Percentiles rank a stretch among this genome's conserved stretches.
Conservation (phyloP, 2,329 filamentous ascomycete species). For the Colletotrichum nymphaeae region DNA sequence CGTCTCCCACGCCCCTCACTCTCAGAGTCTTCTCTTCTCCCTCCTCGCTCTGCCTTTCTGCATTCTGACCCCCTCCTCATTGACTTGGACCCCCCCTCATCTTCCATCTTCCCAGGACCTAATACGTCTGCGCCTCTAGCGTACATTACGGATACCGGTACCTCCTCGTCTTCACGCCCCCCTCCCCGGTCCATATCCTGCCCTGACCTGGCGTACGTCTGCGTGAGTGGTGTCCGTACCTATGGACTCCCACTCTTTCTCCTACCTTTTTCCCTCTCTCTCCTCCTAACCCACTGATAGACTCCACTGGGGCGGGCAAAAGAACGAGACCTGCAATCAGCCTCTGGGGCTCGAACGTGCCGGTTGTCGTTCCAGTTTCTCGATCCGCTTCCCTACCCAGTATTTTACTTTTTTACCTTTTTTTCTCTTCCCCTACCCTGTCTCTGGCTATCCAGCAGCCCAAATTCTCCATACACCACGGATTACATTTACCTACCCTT, state of each 20-base stretch:
- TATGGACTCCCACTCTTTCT: slow-evolving; percentile 10
- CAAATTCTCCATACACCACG: background rate
- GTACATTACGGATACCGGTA: background rate
- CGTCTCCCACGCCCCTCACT: slow-evolving; percentile 31
- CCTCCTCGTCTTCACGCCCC: background rate
- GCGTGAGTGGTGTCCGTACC: background rate
- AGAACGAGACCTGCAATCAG: slow-evolving; percentile 34
- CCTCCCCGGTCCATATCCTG: slow-evolving; percentile 27
- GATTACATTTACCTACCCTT: slow-evolving; percentile 17
- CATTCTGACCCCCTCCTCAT: slow-evolving; percentile 13
- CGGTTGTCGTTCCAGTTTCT: slow-evolving; percentile 33
- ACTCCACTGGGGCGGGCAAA: slow-evolving; percentile 24
- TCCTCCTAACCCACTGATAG: slow-evolving; percentile 23
- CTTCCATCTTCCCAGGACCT: background rate
- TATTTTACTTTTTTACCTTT: slow-evolving; percentile 32
- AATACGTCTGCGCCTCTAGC: background rate
- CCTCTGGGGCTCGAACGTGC: slow-evolving; percentile 33
- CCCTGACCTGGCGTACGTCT: slow-evolving; percentile 9
- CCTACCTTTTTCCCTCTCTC: slow-evolving; percentile 16
- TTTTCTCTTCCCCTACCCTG: slow-evolving; percentile 14
- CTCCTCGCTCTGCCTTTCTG: slow-evolving; percentile 7
- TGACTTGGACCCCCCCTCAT: slow-evolving; percentile 3
- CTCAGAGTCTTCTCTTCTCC: background rate
- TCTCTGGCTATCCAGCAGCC: background rate
- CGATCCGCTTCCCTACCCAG: slow-evolving; percentile 28